Base-by-base conservation (phyloP, 345 rosid genomes). In the Trapa bicornis region DNA sequence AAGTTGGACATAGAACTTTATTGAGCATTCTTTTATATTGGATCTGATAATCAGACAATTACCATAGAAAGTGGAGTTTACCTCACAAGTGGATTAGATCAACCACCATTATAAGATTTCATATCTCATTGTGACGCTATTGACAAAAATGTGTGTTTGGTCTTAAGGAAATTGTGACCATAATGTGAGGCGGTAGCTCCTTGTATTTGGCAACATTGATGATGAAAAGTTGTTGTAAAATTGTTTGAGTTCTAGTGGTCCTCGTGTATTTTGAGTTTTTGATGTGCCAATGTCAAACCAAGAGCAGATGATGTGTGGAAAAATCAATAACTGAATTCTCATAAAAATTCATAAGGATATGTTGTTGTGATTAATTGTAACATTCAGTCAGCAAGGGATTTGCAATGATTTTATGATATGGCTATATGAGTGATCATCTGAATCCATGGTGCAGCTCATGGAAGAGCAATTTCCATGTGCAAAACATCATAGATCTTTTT, bases 1-100 rank as follows among this genome's bases (percentile, higher is more conserved):
- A 63, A 80, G 85, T 70, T 10, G 32, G 36, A n/a, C 61, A 5
- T 68, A 37, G 15, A 47, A 29, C 41, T 36, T n/a, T 47, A 11
- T 22, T 10, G 58, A 4, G 6, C 5, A 22, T 22, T 37, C 14
- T 37, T 14, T 5, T 38, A 63, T 37, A 32, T 58, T 58, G 63
- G 36, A 29, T 57, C 16, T 43, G 36, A 13, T 67, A n/a, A 37
- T 43, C 35, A 66, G 29, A 22, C 29, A 22, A 66, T 66, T 35
- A 9, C 61, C 2, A 2, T 57, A 57, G 61, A 1, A 4, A 29
- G 63, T 32, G 38, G 33, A 58, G 38, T 29, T 32, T 15, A 15
- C 33, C 63, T 11, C 7, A 11, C 12, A 11, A 58, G 3, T 1
- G 5, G 11, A 33, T 58, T 32, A 58, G 37, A 57, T 58, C 14